Percentiles rank a stretch among this genome's conserved stretches.
Conservation (phyloP, 805 yeast species). For the Wickerhamiella spandovensis region DNA sequence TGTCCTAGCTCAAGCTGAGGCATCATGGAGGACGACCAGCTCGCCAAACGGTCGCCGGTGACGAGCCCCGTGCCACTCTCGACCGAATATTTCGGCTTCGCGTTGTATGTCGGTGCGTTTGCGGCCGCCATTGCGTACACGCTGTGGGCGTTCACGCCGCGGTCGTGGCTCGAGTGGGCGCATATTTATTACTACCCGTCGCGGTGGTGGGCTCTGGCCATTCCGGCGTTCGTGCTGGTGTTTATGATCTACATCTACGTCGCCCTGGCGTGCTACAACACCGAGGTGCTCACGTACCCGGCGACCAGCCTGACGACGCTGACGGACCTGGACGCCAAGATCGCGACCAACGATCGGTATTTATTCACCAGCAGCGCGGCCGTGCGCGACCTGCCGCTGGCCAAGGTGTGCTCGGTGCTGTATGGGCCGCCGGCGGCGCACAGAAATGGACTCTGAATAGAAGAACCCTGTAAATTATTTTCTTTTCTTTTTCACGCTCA, state of each 20-base stretch:
- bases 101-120: conserved; percentile 57
- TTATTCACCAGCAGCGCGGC: conserved; percentile 60
- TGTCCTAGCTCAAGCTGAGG: too few relatives aligned
- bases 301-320: conserved; percentile 49
- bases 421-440: conserved; percentile 7
- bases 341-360: conserved; percentile 27
- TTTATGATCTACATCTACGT: conserved; percentile 60
- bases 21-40: background rate
- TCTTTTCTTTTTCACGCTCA: too few relatives aligned
- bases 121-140: conserved; percentile 43
- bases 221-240: conserved; percentile 61
- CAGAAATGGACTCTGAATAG: too few relatives aligned
- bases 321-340: conserved; percentile 48
- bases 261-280: conserved; percentile 56
- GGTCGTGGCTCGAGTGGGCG: conserved; percentile 34
- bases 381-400: conserved; percentile 72
- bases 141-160: conserved; percentile 67
- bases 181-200: conserved; percentile 70
- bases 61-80: conserved; percentile 1
- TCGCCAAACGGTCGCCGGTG: background rate
- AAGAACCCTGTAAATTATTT: too few relatives aligned
- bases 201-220: conserved; percentile 78
- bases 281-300: conserved; percentile 55
- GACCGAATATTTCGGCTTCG: conserved; percentile 80
- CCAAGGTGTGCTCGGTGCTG: conserved; percentile 20